phyloP scores from a whole-genome alignment of 2,329 filamentous ascomycete genomes.

The Ascosphaera aggregata region DNA sequence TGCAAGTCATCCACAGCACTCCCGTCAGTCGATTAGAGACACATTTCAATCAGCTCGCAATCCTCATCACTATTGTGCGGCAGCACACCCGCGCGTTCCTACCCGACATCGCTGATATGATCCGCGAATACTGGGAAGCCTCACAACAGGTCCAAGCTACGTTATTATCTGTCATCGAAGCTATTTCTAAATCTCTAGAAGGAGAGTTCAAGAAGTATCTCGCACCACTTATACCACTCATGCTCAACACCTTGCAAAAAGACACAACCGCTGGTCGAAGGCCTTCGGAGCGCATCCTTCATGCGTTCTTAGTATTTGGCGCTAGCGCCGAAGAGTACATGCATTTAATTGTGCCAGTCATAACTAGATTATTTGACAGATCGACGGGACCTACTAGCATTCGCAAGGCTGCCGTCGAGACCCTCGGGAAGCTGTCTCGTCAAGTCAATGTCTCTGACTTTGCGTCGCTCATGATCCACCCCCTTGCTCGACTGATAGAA shows the following conservation, averaged over 20 bases:
- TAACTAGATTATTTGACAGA: constrained; percentile 86
- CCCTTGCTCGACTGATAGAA: constrained; percentile 59
- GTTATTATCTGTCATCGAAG: constrained; percentile 77
- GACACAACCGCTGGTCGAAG: constrained; percentile 53
- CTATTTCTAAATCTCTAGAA: constrained; percentile 78
- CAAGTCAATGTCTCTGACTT: constrained; percentile 97
- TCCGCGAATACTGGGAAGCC: constrained; percentile 76
- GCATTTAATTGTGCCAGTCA: constrained; percentile 92
- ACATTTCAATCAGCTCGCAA: constrained; percentile 91
- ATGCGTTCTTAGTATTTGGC: constrained; percentile 89
- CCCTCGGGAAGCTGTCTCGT: constrained; percentile 76
- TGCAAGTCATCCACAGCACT: constrained; percentile 68
- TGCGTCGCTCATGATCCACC: constrained; percentile 88
- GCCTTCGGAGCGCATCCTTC: constrained; percentile 73
- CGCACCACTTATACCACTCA: constrained; percentile 66
- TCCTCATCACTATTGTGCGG: constrained; percentile 80
- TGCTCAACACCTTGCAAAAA: constrained; percentile 83
- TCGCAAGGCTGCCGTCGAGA: constrained; percentile 77
- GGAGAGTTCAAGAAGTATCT: constrained; percentile 97
- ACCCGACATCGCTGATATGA: constrained; percentile 60
- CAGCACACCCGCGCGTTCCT: constrained; percentile 90
- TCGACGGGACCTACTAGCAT: constrained; percentile 56
- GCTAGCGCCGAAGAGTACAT: constrained; percentile 95
- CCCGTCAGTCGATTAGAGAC: constrained; percentile 61
- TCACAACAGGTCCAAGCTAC: constrained; percentile 67